phyloP scores from a whole-genome alignment of 2,329 filamentous ascomycete species.

The Aspergillus felis region DNA sequence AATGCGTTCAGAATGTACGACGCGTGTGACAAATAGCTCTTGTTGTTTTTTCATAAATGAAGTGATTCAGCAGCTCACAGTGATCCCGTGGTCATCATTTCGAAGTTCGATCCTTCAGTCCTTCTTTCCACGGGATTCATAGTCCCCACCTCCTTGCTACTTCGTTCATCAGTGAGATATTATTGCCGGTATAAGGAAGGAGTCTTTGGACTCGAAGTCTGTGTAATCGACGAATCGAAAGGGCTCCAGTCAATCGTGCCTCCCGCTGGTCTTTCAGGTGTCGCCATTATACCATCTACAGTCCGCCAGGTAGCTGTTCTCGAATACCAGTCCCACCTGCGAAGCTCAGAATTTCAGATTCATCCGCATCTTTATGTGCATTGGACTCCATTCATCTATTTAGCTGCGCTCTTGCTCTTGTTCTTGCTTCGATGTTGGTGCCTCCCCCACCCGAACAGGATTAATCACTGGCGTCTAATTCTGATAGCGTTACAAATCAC shows the following conservation, averaged over 20 bases:
- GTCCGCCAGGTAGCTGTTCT: background rate
- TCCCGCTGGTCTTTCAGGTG: background rate
- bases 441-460: background rate
- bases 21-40: background rate
- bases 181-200: background rate
- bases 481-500: conserved; percentile 15
- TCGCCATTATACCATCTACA: background rate
- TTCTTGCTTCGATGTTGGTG: background rate
- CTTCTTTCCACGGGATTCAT: background rate
- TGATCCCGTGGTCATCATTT: background rate
- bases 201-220: background rate
- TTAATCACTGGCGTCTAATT: background rate
- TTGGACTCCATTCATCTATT: background rate
- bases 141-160: background rate
- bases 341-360: background rate
- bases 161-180: background rate
- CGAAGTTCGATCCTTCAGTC: background rate
- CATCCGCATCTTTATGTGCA: background rate
- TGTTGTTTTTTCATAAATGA: background rate
- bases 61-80: background rate
- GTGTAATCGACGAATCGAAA: background rate
- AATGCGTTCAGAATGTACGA: background rate
- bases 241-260: background rate
- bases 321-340: background rate
- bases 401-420: background rate